A percentile compares a stretch with the other conserved stretches of the same genome.
phyloP scores from a whole-genome alignment of 306 rosid species.

The Trifolium pratense region DNA sequence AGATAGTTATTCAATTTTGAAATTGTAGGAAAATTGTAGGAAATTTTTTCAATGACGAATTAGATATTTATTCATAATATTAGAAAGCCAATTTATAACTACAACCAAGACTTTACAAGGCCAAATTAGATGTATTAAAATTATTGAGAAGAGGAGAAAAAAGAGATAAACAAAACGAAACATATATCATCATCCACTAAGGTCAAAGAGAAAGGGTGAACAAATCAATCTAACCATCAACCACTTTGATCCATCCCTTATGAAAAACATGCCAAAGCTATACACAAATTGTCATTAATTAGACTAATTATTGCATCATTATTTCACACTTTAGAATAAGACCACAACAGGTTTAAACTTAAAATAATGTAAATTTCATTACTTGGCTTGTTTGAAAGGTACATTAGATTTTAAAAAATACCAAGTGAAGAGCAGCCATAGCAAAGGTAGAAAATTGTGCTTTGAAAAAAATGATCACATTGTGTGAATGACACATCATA shows the following conservation, averaged over 20 bases:
- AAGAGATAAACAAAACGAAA: not conserved
- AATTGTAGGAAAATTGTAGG: too few species aligned
- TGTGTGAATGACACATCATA: conserved; percentile 13
- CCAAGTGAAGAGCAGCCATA: not conserved
- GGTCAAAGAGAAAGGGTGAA: conserved; percentile 68
- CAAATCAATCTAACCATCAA: conserved; percentile 67
- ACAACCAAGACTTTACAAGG: conserved; percentile 2
- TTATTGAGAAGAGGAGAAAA: not conserved
- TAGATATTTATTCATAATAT: not conserved
- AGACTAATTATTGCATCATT: conserved; percentile 40
- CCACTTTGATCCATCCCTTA: conserved; percentile 42
- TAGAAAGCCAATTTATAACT: not conserved
- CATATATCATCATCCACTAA: conserved; percentile 18
- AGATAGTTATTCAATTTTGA: too few species aligned
- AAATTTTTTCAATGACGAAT: too few species aligned
- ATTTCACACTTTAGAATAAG: conserved; percentile 44
- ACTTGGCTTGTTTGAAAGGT: not conserved
- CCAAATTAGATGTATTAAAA: not conserved
- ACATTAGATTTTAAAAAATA: conserved; percentile 2
- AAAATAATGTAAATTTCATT: not conserved
- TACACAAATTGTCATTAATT: conserved; percentile 20
- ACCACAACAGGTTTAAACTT: not conserved
- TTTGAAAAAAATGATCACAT: conserved; percentile 18
- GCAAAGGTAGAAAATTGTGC: not conserved
- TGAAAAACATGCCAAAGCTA: conserved; percentile 43